phyloP scores from a whole-genome alignment of 2,329 filamentous ascomycete species.

The Xylariales sp. region DNA sequence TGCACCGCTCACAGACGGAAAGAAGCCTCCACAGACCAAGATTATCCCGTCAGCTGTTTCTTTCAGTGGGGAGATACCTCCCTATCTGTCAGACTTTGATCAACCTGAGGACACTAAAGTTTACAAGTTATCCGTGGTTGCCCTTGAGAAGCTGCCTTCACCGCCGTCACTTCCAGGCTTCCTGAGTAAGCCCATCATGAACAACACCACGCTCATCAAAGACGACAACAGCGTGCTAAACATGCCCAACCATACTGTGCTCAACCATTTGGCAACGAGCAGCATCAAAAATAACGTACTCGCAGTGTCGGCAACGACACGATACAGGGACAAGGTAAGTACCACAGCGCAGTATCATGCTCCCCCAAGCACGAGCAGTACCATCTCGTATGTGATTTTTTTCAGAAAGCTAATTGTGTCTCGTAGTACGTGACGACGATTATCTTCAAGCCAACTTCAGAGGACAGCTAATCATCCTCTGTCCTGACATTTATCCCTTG shows the following conservation, averaged over 20 bases:
- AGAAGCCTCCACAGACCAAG: conserved; percentile 47
- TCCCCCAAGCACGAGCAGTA: no score
- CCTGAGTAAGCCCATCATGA: conserved; percentile 89
- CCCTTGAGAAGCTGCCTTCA: conserved; percentile 73
- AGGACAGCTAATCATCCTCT: conserved; percentile 32
- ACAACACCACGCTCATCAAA: conserved; percentile 87
- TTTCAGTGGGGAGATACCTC: conserved; percentile 73
- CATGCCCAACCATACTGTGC: conserved; percentile 93
- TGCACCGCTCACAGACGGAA: conserved; percentile 35
- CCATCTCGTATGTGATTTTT: no score
- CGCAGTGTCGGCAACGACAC: conserved; percentile 93
- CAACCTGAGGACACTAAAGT: conserved; percentile 71
- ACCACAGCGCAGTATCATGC: no score
- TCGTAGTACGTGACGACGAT: conserved; percentile 91
- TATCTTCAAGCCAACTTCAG: conserved; percentile 87
- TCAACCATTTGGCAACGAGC: conserved; percentile 95
- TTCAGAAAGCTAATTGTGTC: conserved; percentile 1
- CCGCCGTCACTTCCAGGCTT: conserved; percentile 87
- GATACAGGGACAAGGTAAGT: conserved; percentile 90
- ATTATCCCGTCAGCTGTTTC: conserved; percentile 49
- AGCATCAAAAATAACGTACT: conserved; percentile 97
- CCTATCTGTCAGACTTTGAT: conserved; percentile 83
- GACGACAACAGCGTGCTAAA: conserved; percentile 96
- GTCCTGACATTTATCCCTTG: no score
- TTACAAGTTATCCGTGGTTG: conserved; percentile 70